Conservation (phyloP, 2,329 filamentous ascomycete species). For the Pseudonectria foliicola region DNA sequence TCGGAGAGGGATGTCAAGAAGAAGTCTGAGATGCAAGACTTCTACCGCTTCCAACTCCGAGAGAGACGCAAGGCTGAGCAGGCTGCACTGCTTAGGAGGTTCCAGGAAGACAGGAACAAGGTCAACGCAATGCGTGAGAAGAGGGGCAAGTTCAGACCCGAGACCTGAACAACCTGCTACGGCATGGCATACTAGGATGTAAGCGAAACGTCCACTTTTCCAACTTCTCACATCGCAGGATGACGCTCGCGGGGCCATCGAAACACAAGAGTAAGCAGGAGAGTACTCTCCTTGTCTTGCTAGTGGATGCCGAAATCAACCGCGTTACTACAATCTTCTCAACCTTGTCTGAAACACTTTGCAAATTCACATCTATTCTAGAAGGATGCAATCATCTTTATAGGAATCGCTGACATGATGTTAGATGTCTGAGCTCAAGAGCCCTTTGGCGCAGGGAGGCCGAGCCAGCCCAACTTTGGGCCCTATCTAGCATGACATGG, state of each 20-base stretch:
- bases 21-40: constrained; percentile 60
- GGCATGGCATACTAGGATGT: constrained; percentile 9
- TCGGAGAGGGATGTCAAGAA: constrained; percentile 57
- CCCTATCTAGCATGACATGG: too few species aligned
- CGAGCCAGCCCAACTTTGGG: too few species aligned
- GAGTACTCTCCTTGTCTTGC: constrained; percentile 18
- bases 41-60: constrained; percentile 77
- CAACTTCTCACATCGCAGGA: constrained; percentile 27
- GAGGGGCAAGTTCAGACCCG: constrained; percentile 54
- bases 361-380: background rate
- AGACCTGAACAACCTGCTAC: constrained; percentile 27
- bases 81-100: constrained; percentile 58
- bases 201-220: constrained; percentile 1
- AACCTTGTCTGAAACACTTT: constrained; percentile 46
- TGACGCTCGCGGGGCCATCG: constrained; percentile 50
- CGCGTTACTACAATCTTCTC: constrained; percentile 61
- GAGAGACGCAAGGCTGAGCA: constrained; percentile 73
- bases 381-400: background rate
- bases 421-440: too few species aligned
- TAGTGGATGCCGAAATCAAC: constrained; percentile 51
- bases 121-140: constrained; percentile 64
- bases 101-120: constrained; percentile 68
- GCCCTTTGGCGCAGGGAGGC: too few species aligned
- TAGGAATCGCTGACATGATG: background rate
- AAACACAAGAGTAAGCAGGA: constrained; percentile 18